Evolutionary conservation across 176 grass and related monocot genomes (phyloP).

Genomic region (Dactylis glomerata): DNA sequence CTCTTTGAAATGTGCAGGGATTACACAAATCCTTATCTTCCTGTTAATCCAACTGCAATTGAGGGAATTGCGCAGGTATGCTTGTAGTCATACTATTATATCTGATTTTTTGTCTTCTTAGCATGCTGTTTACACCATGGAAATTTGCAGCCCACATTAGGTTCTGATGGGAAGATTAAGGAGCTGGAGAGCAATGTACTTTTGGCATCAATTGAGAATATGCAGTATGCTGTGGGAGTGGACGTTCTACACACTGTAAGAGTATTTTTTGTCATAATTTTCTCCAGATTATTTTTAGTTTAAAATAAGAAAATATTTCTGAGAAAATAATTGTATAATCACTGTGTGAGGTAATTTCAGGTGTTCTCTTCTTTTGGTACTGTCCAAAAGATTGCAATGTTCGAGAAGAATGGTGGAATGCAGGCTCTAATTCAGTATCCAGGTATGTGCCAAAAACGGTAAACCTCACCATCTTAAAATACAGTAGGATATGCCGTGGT

Average conservation of each 20-base stretch:
- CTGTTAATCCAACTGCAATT: slow-evolving; percentile 87
- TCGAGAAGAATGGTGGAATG: slow-evolving; percentile 93
- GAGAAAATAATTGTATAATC: slow-evolving; percentile 5
- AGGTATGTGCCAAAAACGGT: slow-evolving; percentile 42
- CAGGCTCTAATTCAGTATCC: slow-evolving; percentile 96
- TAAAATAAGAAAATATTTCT: not conserved
- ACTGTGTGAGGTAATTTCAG: slow-evolving; percentile 44
- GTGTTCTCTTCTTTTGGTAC: slow-evolving; percentile 96
- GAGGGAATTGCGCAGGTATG: slow-evolving; percentile 80
- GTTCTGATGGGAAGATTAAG: slow-evolving; percentile 77
- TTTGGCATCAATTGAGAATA: slow-evolving; percentile 91
- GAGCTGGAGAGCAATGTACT: slow-evolving; percentile 89
- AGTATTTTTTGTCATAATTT: slow-evolving; percentile 15
- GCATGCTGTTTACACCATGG: slow-evolving; percentile 10
- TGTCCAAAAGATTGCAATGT: slow-evolving; percentile 97
- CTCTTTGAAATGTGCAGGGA: slow-evolving; percentile 57
- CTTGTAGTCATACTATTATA: slow-evolving; percentile 16
- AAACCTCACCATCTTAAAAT: not conserved
- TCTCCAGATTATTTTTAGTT: not conserved
- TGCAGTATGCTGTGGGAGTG: slow-evolving; percentile 91
- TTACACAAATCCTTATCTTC: slow-evolving; percentile 99
- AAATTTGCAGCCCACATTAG: slow-evolving; percentile 60
- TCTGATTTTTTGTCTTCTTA: not conserved
- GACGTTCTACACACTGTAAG: slow-evolving; percentile 97
- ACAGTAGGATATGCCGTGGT: slow-evolving; percentile 6